Percentiles rank a stretch among this genome's conserved stretches.
These are phyloP conservation scores for Cardamine chenopodiifolia DNA, from an alignment of 345 rosid species.

Conservation along the genomic window DNA sequence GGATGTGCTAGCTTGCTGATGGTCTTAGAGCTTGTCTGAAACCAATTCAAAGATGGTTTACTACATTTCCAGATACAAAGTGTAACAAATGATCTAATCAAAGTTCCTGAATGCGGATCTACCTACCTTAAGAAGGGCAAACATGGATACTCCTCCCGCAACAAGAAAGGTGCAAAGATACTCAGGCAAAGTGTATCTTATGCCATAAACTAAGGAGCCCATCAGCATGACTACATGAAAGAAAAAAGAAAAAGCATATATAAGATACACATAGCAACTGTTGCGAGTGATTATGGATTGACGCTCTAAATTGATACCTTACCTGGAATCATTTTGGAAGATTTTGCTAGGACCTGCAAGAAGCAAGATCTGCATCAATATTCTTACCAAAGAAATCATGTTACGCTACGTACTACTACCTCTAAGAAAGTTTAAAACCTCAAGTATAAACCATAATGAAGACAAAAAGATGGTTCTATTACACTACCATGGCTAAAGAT, in stretches of 20 bases:
- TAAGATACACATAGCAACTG: conserved; percentile 2
- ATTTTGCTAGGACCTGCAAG: conserved; percentile 88
- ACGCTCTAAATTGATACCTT: conserved; percentile 20
- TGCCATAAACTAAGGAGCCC: conserved; percentile 93
- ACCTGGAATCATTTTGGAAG: conserved; percentile 99
- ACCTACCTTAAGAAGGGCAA: conserved; percentile 87
- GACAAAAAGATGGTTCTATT: not conserved
- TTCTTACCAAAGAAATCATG: not conserved
- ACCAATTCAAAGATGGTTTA: conserved; percentile 14
- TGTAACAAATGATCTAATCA: not conserved
- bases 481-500: conserved; percentile 21
- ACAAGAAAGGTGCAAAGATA: conserved; percentile 89
- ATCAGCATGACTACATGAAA: conserved; percentile 82
- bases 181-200: conserved; percentile 79
- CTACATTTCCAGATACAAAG: not conserved
- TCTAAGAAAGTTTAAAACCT: not conserved
- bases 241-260: conserved; percentile 7
- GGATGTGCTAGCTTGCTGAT: conserved; percentile 94
- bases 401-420: not conserved
- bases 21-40: conserved; percentile 93
- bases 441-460: not conserved
- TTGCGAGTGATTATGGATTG: not conserved
- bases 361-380: conserved; percentile 30
- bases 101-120: not conserved
- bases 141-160: conserved; percentile 95